phyloP scores from a whole-genome alignment of 2,329 filamentous ascomycete genomes.

The Paecilomyces formosus region DNA sequence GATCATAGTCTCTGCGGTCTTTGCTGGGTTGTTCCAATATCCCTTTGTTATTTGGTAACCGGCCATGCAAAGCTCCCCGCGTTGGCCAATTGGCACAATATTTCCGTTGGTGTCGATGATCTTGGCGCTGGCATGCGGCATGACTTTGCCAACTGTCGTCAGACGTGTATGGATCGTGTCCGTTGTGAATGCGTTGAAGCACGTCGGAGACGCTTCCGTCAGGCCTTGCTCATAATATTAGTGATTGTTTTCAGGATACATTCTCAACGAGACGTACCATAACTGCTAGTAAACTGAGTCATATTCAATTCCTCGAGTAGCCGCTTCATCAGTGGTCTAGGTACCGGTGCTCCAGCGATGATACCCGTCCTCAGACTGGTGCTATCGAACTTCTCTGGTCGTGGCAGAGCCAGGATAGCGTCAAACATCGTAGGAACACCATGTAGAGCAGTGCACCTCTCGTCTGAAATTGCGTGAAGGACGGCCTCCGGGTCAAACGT shows the following conservation, averaged over 20 bases:
- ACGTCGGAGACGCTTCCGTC: conserved; percentile 69
- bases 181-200: conserved; percentile 64
- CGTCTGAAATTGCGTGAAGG: conserved; percentile 54
- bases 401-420: conserved; percentile 69
- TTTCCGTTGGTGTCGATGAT: conserved; percentile 60
- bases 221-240: conserved; percentile 36
- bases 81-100: conserved; percentile 58
- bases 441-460: conserved; percentile 61
- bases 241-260: too few species aligned
- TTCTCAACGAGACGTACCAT: conserved; percentile 43
- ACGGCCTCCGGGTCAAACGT: conserved; percentile 59
- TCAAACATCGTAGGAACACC: conserved; percentile 89
- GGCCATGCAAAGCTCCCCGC: conserved; percentile 69
- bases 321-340: conserved; percentile 55
- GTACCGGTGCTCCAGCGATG: conserved; percentile 71
- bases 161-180: conserved; percentile 65
- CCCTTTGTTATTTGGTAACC: conserved; percentile 64
- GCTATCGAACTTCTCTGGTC: conserved; percentile 45
- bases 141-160: conserved; percentile 63
- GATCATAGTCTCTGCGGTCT: conserved; percentile 64
- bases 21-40: conserved; percentile 38
- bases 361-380: conserved; percentile 70
- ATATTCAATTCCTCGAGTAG: conserved; percentile 66
- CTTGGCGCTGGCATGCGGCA: conserved; percentile 76
- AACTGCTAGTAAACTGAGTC: conserved; percentile 75